These are phyloP conservation scores for Candida namnaoensis DNA, from an alignment of 805 yeast species.

Conservation along the genomic window DNA sequence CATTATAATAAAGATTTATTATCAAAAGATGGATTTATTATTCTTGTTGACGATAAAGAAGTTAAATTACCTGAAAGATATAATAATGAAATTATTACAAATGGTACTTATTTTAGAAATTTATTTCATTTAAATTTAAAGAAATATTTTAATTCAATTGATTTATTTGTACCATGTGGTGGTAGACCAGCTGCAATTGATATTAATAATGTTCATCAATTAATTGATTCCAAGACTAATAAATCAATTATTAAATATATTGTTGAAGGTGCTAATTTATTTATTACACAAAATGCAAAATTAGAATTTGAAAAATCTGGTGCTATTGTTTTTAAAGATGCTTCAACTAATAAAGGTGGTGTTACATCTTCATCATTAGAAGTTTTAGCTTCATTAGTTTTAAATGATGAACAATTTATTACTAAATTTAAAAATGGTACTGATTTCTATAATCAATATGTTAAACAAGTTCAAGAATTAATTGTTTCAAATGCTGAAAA, in stretches of 20 bases:
- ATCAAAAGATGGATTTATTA: slow-evolving; percentile 68
- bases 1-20: slow-evolving; percentile 60
- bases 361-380: slow-evolving; percentile 95
- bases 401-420: slow-evolving; percentile 78
- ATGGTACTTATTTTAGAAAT: slow-evolving; percentile 88
- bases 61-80: slow-evolving; percentile 46
- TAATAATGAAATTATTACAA: slow-evolving; percentile 61
- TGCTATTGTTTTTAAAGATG: slow-evolving; percentile 83
- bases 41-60: slow-evolving; percentile 80
- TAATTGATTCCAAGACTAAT: slow-evolving; percentile 71
- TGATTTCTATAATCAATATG: slow-evolving; percentile 74
- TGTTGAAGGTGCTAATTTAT: slow-evolving; percentile 96
- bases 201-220: slow-evolving; percentile 64
- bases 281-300: slow-evolving; percentile 92
- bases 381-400: slow-evolving; percentile 88
- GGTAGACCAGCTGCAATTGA: slow-evolving; percentile 97
- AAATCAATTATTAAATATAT: slow-evolving; percentile 74
- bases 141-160: slow-evolving; percentile 56
- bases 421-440: slow-evolving; percentile 68
- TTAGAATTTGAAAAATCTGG: slow-evolving; percentile 82
- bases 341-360: slow-evolving; percentile 97
- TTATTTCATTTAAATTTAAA: slow-evolving; percentile 72
- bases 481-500: slow-evolving; percentile 70
- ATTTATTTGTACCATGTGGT: slow-evolving; percentile 95
- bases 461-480: slow-evolving; percentile 69